Evolutionary conservation across 176 grass and related monocot genomes (phyloP).

Genomic region (Raddia distichophylla): DNA sequence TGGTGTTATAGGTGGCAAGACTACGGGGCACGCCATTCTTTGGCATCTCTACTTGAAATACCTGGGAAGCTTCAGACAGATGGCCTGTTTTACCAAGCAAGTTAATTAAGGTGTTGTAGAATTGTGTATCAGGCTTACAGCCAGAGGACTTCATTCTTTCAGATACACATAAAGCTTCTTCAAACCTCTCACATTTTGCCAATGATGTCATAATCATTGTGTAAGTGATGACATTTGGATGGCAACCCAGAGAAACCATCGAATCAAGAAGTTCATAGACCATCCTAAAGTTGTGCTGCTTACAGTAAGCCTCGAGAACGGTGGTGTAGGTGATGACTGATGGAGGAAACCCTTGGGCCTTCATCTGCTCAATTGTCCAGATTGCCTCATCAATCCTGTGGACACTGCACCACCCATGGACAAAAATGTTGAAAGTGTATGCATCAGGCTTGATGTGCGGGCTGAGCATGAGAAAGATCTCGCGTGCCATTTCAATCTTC

Average conservation of each 20-base stretch:
- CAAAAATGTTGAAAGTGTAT: slow-evolving; percentile 84
- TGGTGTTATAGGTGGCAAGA: slow-evolving; percentile 77
- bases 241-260: slow-evolving; percentile 67
- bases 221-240: slow-evolving; percentile 80
- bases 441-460: slow-evolving; percentile 58
- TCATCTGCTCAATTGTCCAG: slow-evolving; percentile 85
- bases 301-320: slow-evolving; percentile 80
- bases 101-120: slow-evolving; percentile 87
- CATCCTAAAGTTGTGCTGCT: slow-evolving; percentile 58
- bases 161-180: slow-evolving; percentile 66
- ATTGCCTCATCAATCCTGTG: slow-evolving; percentile 71
- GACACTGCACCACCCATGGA: slow-evolving; percentile 84
- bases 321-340: slow-evolving; percentile 77
- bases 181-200: slow-evolving; percentile 56
- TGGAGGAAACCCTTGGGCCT: slow-evolving; percentile 49
- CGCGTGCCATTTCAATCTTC: slow-evolving; percentile 66
- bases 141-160: slow-evolving; percentile 72
- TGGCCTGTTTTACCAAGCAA: slow-evolving; percentile 60
- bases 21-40: slow-evolving; percentile 51
- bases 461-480: slow-evolving; percentile 61
- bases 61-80: slow-evolving; percentile 61
- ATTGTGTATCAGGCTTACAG: slow-evolving; percentile 74
- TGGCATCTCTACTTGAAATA: slow-evolving; percentile 79
- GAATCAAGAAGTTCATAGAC: slow-evolving; percentile 81
- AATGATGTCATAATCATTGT: slow-evolving; percentile 81